Evolutionary conservation across 2,329 filamentous ascomycete genomes (phyloP), one percentile per base, ranked within the genome.

Genomic region (Aspergillus sp.): DNA sequence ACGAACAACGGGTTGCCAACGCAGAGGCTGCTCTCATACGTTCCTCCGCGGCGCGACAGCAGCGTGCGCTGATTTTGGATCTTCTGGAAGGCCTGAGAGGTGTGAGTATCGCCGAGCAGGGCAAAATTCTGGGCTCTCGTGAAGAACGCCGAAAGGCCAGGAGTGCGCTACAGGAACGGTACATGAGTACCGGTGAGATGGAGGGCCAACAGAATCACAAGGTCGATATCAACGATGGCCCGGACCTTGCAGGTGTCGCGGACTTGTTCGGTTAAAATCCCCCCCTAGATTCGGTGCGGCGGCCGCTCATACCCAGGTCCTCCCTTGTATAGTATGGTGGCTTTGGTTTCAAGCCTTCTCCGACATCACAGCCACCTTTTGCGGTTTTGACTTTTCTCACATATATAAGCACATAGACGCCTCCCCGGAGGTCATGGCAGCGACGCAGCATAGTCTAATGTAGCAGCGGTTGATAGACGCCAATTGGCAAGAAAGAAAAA

Each of bases 61-160:
- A 97, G 76, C 84, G 94, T 19, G 89, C 88, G 1, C 79, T 96
- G 23, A 87, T 99, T 15, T 80, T 99, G 8, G 91, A 97, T 63
- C 79, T 99, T 15, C 81, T 99, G 21, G 91, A 92, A 67, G 89
- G 92, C 47, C 83, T 99, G 6, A 88, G 96, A 67, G 95, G 95
- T 0, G 89, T 98, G 5, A 94, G 92, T 69, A 91, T 99, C 58
- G 91, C 93, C 7, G 95, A 99, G 77, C 90, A 95, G 81, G 95
- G 95, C 25, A 95, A 91, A 76, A 87, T 99, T 23, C 76, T 82
- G 48, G 75, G 77, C 48, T 73, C 74, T 6, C 68, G 71, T 19
- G 72, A 76, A 64, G 77, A 78, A 57, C 72, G 75, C 52, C 76
- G 76, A 25, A 81, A 81, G 67, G 71, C 74, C 17, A 74, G 74